Conservation (phyloP, 345 rosid species). For the Gossypium bickii region DNA sequence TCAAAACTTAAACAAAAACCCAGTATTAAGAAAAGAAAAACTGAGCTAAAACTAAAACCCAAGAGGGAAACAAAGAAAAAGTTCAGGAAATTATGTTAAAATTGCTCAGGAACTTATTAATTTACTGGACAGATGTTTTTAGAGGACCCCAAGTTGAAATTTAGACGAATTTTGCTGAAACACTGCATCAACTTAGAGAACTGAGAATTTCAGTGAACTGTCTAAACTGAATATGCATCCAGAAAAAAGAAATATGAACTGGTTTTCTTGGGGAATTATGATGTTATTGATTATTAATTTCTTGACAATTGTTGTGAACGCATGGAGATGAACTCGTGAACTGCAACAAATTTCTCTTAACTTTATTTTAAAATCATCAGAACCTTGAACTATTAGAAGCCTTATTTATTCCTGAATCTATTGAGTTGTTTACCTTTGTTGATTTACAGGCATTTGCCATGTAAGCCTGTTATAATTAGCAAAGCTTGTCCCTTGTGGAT, state of each 20-base stretch:
- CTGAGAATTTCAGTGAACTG: neutral
- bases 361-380: neutral
- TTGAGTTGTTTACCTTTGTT: neutral
- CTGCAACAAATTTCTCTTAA: neutral
- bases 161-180: slow-evolving; percentile 1
- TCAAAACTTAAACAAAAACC: neutral
- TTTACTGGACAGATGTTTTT: slow-evolving; percentile 29
- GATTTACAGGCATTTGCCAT: slow-evolving; percentile 16
- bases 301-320: neutral
- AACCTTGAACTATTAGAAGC: neutral
- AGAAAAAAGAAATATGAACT: neutral
- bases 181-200: neutral
- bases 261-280: neutral
- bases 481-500: neutral
- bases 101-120: no score
- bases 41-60: neutral
- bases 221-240: neutral
- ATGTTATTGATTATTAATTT: neutral
- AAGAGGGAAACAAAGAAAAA: no score
- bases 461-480: neutral
- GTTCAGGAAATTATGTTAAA: no score
- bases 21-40: neutral
- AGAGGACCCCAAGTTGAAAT: slow-evolving; percentile 20
- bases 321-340: neutral
- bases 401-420: neutral